phyloP scores from a whole-genome alignment of 1,284 basidiomycete genomes.

The Malassezia pachydermatis region DNA sequence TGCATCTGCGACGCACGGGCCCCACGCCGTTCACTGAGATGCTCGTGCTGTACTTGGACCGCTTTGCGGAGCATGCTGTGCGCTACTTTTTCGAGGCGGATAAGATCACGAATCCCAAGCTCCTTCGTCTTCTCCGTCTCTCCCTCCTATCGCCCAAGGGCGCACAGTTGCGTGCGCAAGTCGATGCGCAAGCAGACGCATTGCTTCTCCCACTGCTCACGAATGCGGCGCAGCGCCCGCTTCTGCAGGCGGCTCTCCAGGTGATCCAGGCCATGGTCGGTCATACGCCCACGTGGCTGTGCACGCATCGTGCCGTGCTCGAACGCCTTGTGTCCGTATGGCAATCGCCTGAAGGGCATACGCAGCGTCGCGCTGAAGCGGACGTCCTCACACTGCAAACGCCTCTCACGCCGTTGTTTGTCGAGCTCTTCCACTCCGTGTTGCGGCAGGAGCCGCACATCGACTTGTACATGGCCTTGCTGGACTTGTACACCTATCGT shows the following conservation, averaged over 20 bases:
- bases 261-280: conserved; percentile 67
- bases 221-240: conserved; percentile 21
- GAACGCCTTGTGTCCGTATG: conserved; percentile 47
- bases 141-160: conserved; percentile 35
- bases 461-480: conserved; percentile 78
- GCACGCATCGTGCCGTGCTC: conserved; percentile 40
- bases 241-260: conserved; percentile 53
- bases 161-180: conserved; percentile 29
- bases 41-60: conserved; percentile 77
- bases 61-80: conserved; percentile 74
- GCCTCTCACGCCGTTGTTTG: conserved; percentile 58
- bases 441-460: conserved; percentile 62
- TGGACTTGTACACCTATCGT: conserved; percentile 70
- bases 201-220: conserved; percentile 33
- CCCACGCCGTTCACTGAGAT: conserved; percentile 89
- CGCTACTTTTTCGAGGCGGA: conserved; percentile 64
- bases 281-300: conserved; percentile 61
- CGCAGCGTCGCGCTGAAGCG: conserved; percentile 30
- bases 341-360: conserved; percentile 33
- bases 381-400: conserved; percentile 22
- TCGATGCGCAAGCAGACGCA: conserved; percentile 23
- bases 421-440: conserved; percentile 50
- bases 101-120: conserved; percentile 56
- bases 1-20: conserved; percentile 76
- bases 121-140: conserved; percentile 36